These are phyloP conservation scores for Cyclotella choctawhatcheeana DNA, from an alignment of 108 stramenopile species.

Conservation along the genomic window DNA sequence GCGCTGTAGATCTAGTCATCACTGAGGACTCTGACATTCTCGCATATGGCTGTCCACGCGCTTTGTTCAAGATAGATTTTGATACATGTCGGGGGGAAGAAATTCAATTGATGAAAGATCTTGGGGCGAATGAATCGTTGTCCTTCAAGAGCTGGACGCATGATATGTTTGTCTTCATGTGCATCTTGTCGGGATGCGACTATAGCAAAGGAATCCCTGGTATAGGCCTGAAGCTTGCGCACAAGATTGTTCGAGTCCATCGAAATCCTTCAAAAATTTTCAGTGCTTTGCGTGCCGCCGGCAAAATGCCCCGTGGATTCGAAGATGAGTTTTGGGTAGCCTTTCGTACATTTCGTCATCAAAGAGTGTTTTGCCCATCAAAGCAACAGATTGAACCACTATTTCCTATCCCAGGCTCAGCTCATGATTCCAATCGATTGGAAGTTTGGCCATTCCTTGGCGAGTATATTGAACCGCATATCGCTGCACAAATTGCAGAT, in stretches of 20 bases:
- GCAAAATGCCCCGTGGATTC: conserved; percentile 63
- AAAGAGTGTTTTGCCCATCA: conserved; percentile 67
- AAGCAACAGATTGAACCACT: conserved; percentile 47
- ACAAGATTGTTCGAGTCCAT: conserved; percentile 70
- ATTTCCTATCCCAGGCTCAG: conserved; percentile 41
- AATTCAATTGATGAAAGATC: conserved; percentile 63
- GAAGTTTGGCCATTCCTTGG: conserved; percentile 55
- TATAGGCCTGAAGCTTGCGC: conserved; percentile 78
- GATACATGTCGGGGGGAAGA: conserved; percentile 64
- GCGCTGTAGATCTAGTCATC: conserved; percentile 74
- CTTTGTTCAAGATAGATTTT: conserved; percentile 79
- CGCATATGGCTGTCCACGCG: conserved; percentile 73
- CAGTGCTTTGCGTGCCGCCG: conserved; percentile 47
- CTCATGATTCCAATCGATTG: conserved; percentile 13
- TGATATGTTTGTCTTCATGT: conserved; percentile 86
- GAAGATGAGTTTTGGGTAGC: conserved; percentile 66
- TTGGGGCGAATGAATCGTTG: conserved; percentile 51
- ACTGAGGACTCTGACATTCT: conserved; percentile 83
- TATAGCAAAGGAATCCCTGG: conserved; percentile 71
- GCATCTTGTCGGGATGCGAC: conserved; percentile 85
- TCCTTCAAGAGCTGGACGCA: conserved; percentile 76
- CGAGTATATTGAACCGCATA: conserved; percentile 29
- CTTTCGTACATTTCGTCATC: conserved; percentile 80
- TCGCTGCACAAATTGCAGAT: conserved; percentile 43
- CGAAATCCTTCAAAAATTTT: conserved; percentile 67